Conservation (phyloP, 805 yeast species). For the Torulaspora quercuum region DNA sequence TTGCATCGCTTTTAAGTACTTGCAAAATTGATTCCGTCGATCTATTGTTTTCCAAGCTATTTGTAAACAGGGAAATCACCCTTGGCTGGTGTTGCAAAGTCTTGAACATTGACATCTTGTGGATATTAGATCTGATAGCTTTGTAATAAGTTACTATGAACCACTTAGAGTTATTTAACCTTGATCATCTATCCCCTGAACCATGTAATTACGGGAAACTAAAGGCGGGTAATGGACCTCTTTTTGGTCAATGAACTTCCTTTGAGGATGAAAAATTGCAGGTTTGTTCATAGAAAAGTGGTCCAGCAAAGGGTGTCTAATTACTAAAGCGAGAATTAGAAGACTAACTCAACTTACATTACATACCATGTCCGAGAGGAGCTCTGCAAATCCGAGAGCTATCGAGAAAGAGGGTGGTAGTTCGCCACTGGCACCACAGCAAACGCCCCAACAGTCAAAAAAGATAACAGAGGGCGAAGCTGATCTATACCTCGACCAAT, state of each 20-base stretch:
- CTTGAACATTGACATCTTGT: conserved; percentile 46
- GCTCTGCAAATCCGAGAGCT: conserved; percentile 4
- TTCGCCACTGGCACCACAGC: conserved; percentile 6
- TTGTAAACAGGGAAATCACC: conserved; percentile 43
- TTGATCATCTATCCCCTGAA: too few relatives aligned
- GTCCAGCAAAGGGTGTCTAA: too few relatives aligned
- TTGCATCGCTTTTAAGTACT: conserved; percentile 18
- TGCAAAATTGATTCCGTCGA: conserved; percentile 21
- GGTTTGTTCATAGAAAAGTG: too few relatives aligned
- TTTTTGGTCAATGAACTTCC: too few relatives aligned
- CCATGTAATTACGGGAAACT: too few relatives aligned
- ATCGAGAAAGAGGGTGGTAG: neutral
- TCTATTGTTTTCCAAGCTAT: conserved; percentile 26
- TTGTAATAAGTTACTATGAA: too few relatives aligned
- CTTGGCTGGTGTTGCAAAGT: conserved; percentile 46
- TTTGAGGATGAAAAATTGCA: too few relatives aligned
- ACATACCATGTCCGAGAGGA: conserved; percentile 10
- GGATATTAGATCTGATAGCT: neutral
- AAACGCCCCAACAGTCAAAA: conserved; percentile 17
- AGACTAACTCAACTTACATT: too few relatives aligned
- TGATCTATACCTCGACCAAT: conserved; percentile 70
- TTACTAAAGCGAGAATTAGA: too few relatives aligned
- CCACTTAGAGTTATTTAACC: too few relatives aligned
- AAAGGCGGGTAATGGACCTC: conserved; percentile 4
- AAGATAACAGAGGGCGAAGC: conserved; percentile 42